A percentile compares a stretch with the other conserved stretches of the same genome.
phyloP scores from a whole-genome alignment of 179 eudicot genomes.

The Heliamphora pulchella region DNA sequence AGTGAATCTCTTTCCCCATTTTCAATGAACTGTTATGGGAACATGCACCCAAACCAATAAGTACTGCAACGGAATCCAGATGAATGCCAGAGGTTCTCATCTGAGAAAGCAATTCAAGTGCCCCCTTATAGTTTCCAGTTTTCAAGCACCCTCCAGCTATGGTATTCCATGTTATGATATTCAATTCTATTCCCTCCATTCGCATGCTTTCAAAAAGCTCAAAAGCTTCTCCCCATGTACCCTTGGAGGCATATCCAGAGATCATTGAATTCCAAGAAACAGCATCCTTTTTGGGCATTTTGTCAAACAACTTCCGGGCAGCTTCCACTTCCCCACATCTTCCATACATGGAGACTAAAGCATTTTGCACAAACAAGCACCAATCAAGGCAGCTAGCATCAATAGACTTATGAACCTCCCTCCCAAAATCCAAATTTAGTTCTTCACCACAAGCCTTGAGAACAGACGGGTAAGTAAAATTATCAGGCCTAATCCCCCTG shows the following conservation, averaged over 20 bases:
- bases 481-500: conserved; percentile 58
- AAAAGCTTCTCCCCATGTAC: conserved; percentile 69
- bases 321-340: conserved; percentile 68
- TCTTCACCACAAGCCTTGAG: conserved; percentile 84
- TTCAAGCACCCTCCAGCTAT: conserved; percentile 70
- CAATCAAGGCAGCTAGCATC: conserved; percentile 26
- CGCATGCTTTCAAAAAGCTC: conserved; percentile 55
- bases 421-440: conserved; percentile 51
- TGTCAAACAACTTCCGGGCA: conserved; percentile 57
- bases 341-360: conserved; percentile 79
- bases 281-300: conserved; percentile 49
- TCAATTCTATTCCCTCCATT: conserved; percentile 33
- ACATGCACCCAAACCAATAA: conserved; percentile 72
- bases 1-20: conserved; percentile 71
- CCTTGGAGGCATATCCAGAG: conserved; percentile 60
- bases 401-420: conserved; percentile 50
- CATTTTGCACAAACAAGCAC: conserved; percentile 66
- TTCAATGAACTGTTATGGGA: conserved; percentile 45
- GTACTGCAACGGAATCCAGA: conserved; percentile 62
- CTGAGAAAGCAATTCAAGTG: conserved; percentile 47
- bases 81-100: conserved; percentile 34
- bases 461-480: conserved; percentile 71
- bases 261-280: conserved; percentile 87
- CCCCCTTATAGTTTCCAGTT: conserved; percentile 46
- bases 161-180: conserved; percentile 74